Evolutionary conservation across 1,284 basidiomycete genomes (phyloP).

Genomic region (Tilletia walkeri): DNA sequence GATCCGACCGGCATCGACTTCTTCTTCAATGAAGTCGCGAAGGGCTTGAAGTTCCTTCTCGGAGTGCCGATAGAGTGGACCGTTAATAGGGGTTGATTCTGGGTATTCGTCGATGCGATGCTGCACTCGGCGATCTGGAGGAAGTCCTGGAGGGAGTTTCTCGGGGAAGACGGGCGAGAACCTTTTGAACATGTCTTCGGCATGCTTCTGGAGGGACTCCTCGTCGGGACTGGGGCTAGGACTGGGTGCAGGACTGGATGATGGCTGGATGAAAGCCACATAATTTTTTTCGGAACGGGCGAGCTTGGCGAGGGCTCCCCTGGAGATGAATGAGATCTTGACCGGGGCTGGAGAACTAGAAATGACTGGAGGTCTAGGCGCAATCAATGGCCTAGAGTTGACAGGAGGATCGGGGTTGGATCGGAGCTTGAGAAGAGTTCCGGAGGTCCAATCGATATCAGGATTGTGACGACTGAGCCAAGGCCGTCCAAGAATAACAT

Average conservation of each 20-base stretch:
- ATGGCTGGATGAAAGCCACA: background rate
- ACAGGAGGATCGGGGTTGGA: too few species aligned
- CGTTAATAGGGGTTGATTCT: slow-evolving; percentile 1
- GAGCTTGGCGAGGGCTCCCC: slow-evolving; percentile 13
- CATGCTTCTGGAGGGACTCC: background rate
- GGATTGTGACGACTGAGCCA: slow-evolving; percentile 19
- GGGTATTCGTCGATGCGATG: slow-evolving; percentile 14
- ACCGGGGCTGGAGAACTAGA: background rate
- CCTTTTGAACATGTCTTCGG: background rate
- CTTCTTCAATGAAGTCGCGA: background rate
- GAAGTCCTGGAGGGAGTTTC: slow-evolving; percentile 3
- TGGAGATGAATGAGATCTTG: background rate
- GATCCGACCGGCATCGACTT: slow-evolving; percentile 9
- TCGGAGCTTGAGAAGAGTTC: background rate
- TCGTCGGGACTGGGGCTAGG: background rate
- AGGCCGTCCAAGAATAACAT: slow-evolving; percentile 16
- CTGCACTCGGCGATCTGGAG: slow-evolving; percentile 2
- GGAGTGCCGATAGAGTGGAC: slow-evolving; percentile 14
- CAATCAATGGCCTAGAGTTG: background rate
- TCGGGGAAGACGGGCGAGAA: slow-evolving; percentile 13
- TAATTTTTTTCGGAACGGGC: background rate
- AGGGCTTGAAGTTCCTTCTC: slow-evolving; percentile 5
- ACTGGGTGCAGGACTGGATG: slow-evolving; percentile 7
- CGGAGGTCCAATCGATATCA: slow-evolving; percentile 16
- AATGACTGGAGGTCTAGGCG: background rate